Conservation (phyloP, 257 asterid species). For the Primulina tabacum region DNA sequence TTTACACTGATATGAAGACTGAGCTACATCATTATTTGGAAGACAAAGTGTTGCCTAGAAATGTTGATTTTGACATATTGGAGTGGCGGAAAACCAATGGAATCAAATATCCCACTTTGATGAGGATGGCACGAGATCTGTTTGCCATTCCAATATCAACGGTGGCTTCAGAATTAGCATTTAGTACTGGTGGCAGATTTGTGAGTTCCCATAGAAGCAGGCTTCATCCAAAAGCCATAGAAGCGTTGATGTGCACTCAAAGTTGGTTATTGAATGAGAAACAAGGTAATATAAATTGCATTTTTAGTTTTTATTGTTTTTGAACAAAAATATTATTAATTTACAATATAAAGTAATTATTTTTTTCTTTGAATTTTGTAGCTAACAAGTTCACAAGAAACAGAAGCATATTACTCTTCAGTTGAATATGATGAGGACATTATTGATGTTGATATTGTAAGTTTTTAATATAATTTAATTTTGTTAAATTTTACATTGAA, state of each 20-base stretch:
- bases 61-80: not conserved
- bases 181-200: not conserved
- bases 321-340: too few species aligned
- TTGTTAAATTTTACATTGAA: too few species aligned
- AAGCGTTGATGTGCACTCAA: not conserved
- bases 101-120: not conserved
- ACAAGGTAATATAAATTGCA: not conserved
- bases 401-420: too few species aligned
- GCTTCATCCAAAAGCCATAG: not conserved
- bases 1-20: not conserved
- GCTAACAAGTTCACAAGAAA: too few species aligned
- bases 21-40: slow-evolving; percentile 10
- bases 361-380: too few species aligned
- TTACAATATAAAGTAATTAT: too few species aligned
- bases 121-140: not conserved
- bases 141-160: not conserved
- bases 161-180: not conserved
- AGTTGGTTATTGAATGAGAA: not conserved
- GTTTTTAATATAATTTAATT: too few species aligned
- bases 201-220: not conserved
- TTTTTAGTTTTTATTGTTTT: not conserved
- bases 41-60: not conserved
- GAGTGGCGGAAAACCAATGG: not conserved
- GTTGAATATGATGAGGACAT: too few species aligned
- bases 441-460: too few species aligned